These are phyloP conservation scores for Heterobasidion parviporum DNA, from an alignment of 1,284 basidiomycete species.

Conservation along the genomic window DNA sequence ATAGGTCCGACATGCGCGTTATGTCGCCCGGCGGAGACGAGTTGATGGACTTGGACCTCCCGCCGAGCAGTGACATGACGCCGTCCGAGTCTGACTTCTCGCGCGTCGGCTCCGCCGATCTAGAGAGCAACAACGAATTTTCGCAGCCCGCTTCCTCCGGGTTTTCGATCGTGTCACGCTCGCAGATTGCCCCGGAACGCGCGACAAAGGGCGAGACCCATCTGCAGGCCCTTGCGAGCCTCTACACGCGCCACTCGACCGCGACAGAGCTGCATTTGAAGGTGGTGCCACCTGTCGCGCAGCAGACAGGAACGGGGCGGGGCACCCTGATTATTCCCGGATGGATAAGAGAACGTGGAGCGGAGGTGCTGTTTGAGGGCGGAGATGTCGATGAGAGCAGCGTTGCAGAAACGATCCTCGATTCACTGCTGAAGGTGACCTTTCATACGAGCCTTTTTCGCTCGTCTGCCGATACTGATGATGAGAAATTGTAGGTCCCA, in stretches of 20 bases:
- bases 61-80: constrained; percentile 41
- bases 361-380: constrained; percentile 86
- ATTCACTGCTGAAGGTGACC: constrained; percentile 69
- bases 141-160: constrained; percentile 51
- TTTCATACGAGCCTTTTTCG: background rate
- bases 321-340: constrained; percentile 85
- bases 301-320: constrained; percentile 60
- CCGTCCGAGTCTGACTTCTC: constrained; percentile 62
- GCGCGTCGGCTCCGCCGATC: constrained; percentile 34
- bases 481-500: constrained; percentile 50
- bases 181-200: constrained; percentile 19
- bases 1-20: constrained; percentile 27
- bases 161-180: constrained; percentile 43
- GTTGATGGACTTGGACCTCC: constrained; percentile 43
- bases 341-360: constrained; percentile 88
- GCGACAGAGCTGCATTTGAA: constrained; percentile 63
- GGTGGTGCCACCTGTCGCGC: constrained; percentile 54
- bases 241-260: constrained; percentile 68
- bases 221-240: constrained; percentile 53
- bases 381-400: constrained; percentile 83
- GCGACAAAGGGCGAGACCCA: constrained; percentile 35
- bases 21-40: constrained; percentile 36
- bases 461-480: background rate
- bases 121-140: constrained; percentile 36
- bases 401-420: constrained; percentile 73